Evolutionary conservation across 352 stramenopile genomes (phyloP), one percentile per base, ranked within the genome.

Genomic region (Pythium chondricola): DNA sequence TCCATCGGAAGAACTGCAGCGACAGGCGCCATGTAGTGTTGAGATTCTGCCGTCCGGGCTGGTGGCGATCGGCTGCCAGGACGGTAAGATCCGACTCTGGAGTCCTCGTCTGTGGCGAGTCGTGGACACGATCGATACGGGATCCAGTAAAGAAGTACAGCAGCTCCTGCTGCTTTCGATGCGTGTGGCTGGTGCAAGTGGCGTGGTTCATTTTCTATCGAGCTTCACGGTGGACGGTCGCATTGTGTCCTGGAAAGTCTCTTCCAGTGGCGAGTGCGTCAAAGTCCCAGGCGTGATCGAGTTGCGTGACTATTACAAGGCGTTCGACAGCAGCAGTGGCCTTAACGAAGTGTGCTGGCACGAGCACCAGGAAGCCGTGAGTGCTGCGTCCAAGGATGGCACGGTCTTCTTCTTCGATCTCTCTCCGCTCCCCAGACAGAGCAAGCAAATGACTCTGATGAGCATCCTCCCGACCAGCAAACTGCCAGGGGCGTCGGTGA

Each of bases 21-120:
- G 74, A 16, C 71, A 81, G n/a, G 49, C 66, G 7, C 76, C 80
- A 1, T 85, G 49, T 17, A 82, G 74, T 35, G 62, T 82, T 16
- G 71, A 71, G 33, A 69, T 88, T 2, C 61, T 92, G 7, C 77
- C 80, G 2, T 69, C 62, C 1, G 80, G 80, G 0, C 50, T 88
- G 2, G 45, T 92, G 7, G 80, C 75, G 3, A 87, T 92, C 18
- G 80, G 77, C 0, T 92, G 78, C 32, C 67, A 82, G 45, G 80
- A 92, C 33, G 74, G 76, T 20, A 88, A 86, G 36, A 74, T 91
- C 22, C 80, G 76, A 5, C 52, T 88, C 18, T 88, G 76, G 67
- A 84, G 64, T 21, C 72, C 71, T n/a, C 67, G 63, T 26, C 52
- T 81, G 14, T 74, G 72, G 42, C 82, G 78, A 37, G 69, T 71